A percentile compares a stretch with the other conserved stretches of the same genome.
phyloP scores from a whole-genome alignment of 257 asterid species.

The Solanum lignicaule region DNA sequence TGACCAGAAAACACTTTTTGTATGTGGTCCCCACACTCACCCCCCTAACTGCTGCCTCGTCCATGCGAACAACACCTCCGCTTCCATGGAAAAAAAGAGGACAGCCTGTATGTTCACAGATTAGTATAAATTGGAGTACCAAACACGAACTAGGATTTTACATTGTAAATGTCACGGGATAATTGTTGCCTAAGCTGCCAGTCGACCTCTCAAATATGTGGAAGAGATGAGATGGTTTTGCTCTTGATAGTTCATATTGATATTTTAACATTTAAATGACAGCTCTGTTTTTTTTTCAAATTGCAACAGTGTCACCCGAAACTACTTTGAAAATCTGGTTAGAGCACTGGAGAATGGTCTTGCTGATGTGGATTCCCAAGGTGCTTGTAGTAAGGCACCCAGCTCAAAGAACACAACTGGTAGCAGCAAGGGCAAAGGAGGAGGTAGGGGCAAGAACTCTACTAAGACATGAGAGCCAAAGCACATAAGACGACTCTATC shows the following conservation, averaged over 20 bases:
- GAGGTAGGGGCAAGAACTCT: slow-evolving; percentile 50
- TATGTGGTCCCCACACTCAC: background rate
- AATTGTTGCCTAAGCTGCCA: background rate
- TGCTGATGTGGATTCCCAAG: slow-evolving; percentile 77
- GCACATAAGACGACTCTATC: slow-evolving; percentile 36
- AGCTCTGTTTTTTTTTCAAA: background rate
- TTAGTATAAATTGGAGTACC: background rate
- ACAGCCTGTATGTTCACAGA: background rate
- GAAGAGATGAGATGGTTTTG: background rate
- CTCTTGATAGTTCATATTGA: background rate
- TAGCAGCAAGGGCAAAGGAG: slow-evolving; percentile 58
- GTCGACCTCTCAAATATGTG: background rate
- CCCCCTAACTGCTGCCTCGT: background rate
- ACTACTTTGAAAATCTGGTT: slow-evolving; percentile 87
- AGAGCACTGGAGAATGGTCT: slow-evolving; percentile 90
- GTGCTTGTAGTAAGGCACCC: slow-evolving; percentile 25
- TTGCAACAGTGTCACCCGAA: slow-evolving; percentile 70
- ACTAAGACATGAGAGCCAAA: slow-evolving; percentile 28
- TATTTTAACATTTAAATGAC: background rate
- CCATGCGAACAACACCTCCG: too few relatives aligned
- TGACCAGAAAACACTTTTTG: background rate
- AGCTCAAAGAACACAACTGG: slow-evolving; percentile 45
- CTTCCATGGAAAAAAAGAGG: background rate
- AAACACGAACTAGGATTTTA: background rate
- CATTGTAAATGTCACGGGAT: background rate